Evolutionary conservation across 176 grass and related monocot species (phyloP).

Genomic region (Carex littledalei): DNA sequence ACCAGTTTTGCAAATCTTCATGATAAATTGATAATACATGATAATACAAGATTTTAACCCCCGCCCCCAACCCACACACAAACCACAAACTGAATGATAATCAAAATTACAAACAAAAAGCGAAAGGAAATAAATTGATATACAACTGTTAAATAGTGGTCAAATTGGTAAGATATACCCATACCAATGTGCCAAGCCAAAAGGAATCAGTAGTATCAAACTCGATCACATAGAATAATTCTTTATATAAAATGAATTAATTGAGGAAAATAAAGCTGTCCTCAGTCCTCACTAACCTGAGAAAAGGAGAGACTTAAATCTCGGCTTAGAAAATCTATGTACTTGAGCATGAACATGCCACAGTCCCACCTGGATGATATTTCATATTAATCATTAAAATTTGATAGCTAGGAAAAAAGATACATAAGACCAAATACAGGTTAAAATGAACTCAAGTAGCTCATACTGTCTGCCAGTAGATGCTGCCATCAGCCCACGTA

Average conservation of each 20-base stretch:
- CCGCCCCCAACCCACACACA: no score
- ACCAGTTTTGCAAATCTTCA: neutral
- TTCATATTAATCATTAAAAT: neutral
- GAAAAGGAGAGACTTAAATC: conserved; percentile 54
- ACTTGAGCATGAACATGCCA: conserved; percentile 98
- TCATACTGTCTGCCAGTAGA: neutral
- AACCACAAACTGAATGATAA: neutral
- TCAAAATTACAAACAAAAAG: neutral
- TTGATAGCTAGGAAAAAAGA: neutral
- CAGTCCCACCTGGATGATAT: conserved; percentile 59
- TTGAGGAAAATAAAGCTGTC: neutral
- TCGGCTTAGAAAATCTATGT: conserved; percentile 90
- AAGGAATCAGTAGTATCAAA: neutral
- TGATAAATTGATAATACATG: neutral
- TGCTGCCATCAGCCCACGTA: neutral
- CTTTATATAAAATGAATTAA: neutral
- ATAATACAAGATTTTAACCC: neutral
- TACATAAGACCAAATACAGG: neutral
- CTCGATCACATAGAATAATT: neutral
- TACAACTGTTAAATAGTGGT: conserved; percentile 13
- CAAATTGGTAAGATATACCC: neutral
- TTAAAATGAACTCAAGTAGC: neutral
- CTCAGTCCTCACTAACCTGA: conserved; percentile 33
- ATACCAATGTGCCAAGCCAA: neutral
- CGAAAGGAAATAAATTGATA: neutral